Evolutionary conservation across 345 rosid genomes (phyloP), one percentile per base, ranked within the genome.

Genomic region (Gossypium raimondii): DNA sequence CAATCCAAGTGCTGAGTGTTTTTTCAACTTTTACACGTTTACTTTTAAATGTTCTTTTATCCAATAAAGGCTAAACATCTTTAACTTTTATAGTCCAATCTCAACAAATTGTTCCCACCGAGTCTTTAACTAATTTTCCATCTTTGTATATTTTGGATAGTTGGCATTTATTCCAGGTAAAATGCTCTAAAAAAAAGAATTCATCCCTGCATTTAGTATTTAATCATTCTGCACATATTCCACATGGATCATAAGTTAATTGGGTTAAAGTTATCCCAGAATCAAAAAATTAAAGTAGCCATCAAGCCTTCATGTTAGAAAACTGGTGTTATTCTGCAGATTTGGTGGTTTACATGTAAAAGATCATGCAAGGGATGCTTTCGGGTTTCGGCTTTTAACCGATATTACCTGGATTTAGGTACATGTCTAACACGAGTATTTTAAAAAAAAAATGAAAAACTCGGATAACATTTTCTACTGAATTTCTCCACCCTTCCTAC

Each of bases 361-460:
- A 68, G 72, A 68, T 48, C 22, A 68, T 25, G 12, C 17, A 50
- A 58, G 43, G 48, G 43, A 68, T 68, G 57, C 72, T 68, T 14
- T 38, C 41, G 5, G 29, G 20, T 47, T 48, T 48, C 12, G 41
- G 7, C 41, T 34, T 34, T 34, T 34, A 34, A 34, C 41, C 7
- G 1, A 34, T 34, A 34, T 34, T 34, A 50, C 16, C n/a, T 22
- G 20, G 7, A 52, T 52, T 5, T 16, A 4, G 1, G n/a, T 17
- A 6, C 3, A 16, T 52, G 6, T 17, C 57, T 4, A 53, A 56
- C 3, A 45, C 51, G 51, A 11, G 13, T 9, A 47, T 12, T 47
- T 47, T 0, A 18, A 56, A n/a, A n/a, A 7, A 56, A 7, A 18
- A 17, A 18, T 10, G 5, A 20, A 18, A 27, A 18, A 10, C 22